Percentiles rank a stretch among this genome's conserved stretches.
Conservation (phyloP, 2,329 filamentous ascomycete species). For the Malbranchea zuffiana region DNA sequence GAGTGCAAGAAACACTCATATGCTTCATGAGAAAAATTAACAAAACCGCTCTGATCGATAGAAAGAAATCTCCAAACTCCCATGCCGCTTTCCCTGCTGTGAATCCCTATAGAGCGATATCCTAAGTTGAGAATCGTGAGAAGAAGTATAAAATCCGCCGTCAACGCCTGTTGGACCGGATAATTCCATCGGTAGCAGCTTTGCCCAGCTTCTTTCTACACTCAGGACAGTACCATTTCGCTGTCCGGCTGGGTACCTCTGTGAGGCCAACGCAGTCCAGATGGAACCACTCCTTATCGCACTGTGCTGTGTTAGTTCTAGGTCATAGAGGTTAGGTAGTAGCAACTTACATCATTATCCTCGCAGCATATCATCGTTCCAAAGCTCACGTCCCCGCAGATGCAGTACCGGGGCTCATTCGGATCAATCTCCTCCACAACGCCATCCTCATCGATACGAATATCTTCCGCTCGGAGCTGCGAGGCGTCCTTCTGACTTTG, state of each 20-base stretch:
- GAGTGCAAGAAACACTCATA: too few relatives aligned
- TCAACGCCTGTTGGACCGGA: conserved; percentile 27
- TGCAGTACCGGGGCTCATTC: conserved; percentile 52
- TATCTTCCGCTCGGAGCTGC: conserved; percentile 24
- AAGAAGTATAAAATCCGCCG: too few relatives aligned
- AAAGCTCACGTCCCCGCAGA: conserved; percentile 53
- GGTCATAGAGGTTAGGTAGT: conserved; percentile 3
- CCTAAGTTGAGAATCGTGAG: too few relatives aligned
- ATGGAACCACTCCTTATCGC: conserved; percentile 58
- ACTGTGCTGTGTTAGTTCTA: conserved; percentile 30
- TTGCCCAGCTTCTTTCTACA: conserved; percentile 43
- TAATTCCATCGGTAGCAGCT: conserved; percentile 30
- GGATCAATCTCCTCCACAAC: conserved; percentile 46
- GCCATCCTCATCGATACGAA: conserved; percentile 39
- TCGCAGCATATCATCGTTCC: conserved; percentile 58
- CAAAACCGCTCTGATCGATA: too few relatives aligned
- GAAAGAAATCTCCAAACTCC: too few relatives aligned
- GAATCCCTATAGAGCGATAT: too few relatives aligned
- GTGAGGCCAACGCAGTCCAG: conserved; percentile 49
- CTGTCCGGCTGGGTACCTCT: conserved; percentile 48
- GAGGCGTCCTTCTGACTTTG: conserved; percentile 23
- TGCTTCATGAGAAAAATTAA: too few relatives aligned
- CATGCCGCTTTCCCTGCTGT: too few relatives aligned
- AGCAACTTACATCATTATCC: conserved; percentile 42
- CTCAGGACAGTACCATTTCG: conserved; percentile 57